A percentile compares a stretch with the other conserved stretches of the same genome.
Conservation (phyloP, 495 filamentous ascomycete genomes). For the Daldinia decipiens region DNA sequence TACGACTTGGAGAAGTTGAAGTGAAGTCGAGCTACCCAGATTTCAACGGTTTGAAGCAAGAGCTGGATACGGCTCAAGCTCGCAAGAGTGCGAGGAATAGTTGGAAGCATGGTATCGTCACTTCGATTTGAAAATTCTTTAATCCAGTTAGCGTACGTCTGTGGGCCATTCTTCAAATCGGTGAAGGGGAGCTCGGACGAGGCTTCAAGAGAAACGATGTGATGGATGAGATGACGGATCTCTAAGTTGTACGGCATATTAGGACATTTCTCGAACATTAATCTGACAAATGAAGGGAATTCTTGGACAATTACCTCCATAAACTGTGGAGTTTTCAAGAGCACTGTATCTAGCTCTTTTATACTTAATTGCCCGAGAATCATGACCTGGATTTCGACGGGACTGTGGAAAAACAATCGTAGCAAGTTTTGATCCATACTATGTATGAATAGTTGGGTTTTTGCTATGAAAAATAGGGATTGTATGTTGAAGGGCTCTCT, state of each 20-base stretch:
- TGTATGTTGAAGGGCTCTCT: not conserved
- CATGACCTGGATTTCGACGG: not conserved
- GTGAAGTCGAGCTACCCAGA: not conserved
- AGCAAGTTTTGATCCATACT: not conserved
- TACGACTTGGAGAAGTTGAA: not conserved
- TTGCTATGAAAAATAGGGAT: not conserved
- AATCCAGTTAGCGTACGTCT: constrained; percentile 1
- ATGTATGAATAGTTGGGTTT: not conserved
- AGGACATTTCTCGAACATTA: not conserved
- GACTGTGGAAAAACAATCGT: not conserved
- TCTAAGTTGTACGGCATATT: not conserved
- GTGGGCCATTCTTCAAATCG: not conserved
- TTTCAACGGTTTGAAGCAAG: not conserved
- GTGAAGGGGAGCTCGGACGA: not conserved
- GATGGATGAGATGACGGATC: constrained; percentile 4
- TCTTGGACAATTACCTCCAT: not conserved
- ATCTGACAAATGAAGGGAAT: not conserved
- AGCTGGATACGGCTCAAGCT: not conserved
- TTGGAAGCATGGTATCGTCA: not conserved
- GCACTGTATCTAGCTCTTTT: not conserved
- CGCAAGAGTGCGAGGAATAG: not conserved
- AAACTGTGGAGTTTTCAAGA: not conserved
- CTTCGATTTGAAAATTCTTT: constrained; percentile 2
- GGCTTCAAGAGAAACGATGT: not conserved
- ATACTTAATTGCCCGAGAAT: not conserved